Base-by-base conservation (phyloP, 177 flowering plant species). In the Vitis hybrid region DNA sequence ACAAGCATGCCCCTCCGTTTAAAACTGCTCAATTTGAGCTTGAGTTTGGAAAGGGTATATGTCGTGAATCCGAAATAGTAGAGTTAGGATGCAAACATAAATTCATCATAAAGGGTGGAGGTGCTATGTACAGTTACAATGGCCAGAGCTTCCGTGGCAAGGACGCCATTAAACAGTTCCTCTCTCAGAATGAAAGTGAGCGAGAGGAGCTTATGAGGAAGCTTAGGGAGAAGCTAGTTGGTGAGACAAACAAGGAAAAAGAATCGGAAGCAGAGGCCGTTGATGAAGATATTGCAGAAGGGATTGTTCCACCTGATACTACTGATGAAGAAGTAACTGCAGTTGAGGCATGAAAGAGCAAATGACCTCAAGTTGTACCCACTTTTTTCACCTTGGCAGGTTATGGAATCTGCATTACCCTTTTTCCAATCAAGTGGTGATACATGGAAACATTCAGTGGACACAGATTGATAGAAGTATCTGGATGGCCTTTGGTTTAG, bases 1-100 rank as follows among this genome's bases (percentile, higher is more conserved):
- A 95, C 84, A 95, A 93, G 79, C 97, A 79, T 75, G 97, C 98
- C 41, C 96, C 99, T 41, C 99, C 99, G 18, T 93, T 93, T 63
- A 90, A 76, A 78, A 82, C 86, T 14, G 97, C 87, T 9, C 81
- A 87, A 32, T 89, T 93, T 75, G 99, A 95, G 82, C 90, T 93
- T 18, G 90, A 86, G 79, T 93, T 90, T 81, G 96, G 99, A 18
- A 91, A 91, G 73, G 99, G 99, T 32, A 95, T 95, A 65, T 78
- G 75, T 66, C 86, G 84, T 3, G 90, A 78, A 48, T 69, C 90
- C 1, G 97, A 95, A 80, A 66, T 91, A 35, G 78, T 93, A 61
- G 94, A 89, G 1, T 77, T 93, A 69, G 93, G 88, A 17, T 17
- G 73, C 63, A 93, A 93, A 61, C 88, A 89, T 76, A 88, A 90